Conservation (phyloP, 2,329 filamentous ascomycete species). For the Leptographium procerum region DNA sequence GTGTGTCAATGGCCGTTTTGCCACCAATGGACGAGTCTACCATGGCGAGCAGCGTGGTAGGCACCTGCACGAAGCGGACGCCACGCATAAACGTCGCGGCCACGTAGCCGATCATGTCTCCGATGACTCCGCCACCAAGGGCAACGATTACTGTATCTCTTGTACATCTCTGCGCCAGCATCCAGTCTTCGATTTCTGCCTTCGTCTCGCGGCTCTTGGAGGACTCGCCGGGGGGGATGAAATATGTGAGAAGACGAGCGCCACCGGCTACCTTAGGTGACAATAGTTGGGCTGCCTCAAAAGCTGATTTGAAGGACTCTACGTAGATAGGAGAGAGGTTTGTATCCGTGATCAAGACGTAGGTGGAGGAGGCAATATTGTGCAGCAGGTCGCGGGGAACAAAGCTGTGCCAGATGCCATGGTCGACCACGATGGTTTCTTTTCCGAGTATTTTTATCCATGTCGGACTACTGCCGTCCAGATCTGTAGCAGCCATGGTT, state of each 20-base stretch:
- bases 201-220: slow-evolving; percentile 92
- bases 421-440: slow-evolving; percentile 84
- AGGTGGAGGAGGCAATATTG: slow-evolving; percentile 74
- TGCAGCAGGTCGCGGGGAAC: slow-evolving; percentile 70
- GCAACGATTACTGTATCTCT: slow-evolving; percentile 92
- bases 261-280: slow-evolving; percentile 20
- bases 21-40: slow-evolving; percentile 97
- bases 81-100: slow-evolving; percentile 98
- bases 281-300: slow-evolving; percentile 34
- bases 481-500: slow-evolving; percentile 6
- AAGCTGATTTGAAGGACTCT: slow-evolving; percentile 59
- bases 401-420: slow-evolving; percentile 77
- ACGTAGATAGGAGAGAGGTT: slow-evolving; percentile 77
- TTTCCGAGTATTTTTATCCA: slow-evolving; percentile 74
- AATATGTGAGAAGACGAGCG: slow-evolving; percentile 70
- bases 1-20: slow-evolving; percentile 96
- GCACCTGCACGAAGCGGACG: slow-evolving; percentile 90
- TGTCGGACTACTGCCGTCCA: slow-evolving; percentile 28
- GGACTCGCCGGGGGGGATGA: slow-evolving; percentile 81
- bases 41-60: slow-evolving; percentile 90
- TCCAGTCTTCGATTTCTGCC: slow-evolving; percentile 94
- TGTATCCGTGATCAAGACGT: slow-evolving; percentile 92
- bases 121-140: slow-evolving; percentile 90
- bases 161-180: slow-evolving; percentile 86
- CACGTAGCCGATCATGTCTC: slow-evolving; percentile 95